These are phyloP conservation scores for Nemania sp. DNA, from an alignment of 2,329 filamentous ascomycete species.

Conservation along the genomic window DNA sequence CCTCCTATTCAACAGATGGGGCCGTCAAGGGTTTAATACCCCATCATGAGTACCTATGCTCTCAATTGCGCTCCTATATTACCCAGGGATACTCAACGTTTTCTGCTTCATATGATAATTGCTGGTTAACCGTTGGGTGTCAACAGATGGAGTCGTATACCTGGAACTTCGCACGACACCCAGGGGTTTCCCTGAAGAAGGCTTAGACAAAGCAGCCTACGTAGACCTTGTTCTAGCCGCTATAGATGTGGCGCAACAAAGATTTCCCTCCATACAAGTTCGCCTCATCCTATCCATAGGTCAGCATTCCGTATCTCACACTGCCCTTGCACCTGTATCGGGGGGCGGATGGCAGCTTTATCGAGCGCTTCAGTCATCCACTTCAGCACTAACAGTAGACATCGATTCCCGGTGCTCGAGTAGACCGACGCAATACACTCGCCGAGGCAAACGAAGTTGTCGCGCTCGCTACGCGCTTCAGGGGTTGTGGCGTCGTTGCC, in stretches of 20 bases:
- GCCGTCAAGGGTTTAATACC: too few species aligned
- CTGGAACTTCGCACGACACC: slow-evolving; percentile 83
- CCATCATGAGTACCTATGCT: too few species aligned
- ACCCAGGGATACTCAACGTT: neutral
- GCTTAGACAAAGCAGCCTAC: slow-evolving; percentile 66
- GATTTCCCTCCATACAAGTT: slow-evolving; percentile 54
- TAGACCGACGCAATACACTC: slow-evolving; percentile 68
- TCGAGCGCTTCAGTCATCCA: neutral
- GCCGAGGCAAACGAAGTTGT: slow-evolving; percentile 67
- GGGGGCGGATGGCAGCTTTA: neutral
- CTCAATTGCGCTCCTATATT: too few species aligned
- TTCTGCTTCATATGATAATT: neutral
- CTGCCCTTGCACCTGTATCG: neutral
- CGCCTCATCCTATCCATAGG: slow-evolving; percentile 68
- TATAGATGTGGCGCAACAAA: slow-evolving; percentile 49
- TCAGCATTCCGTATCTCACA: neutral
- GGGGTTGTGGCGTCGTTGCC: slow-evolving; percentile 64
- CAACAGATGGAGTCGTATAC: slow-evolving; percentile 70
- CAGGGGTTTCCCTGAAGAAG: slow-evolving; percentile 58
- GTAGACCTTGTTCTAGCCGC: slow-evolving; percentile 67
- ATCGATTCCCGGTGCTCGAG: slow-evolving; percentile 25
- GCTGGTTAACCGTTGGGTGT: neutral
- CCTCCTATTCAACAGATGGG: too few species aligned
- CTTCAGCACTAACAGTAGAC: neutral
- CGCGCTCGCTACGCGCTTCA: slow-evolving; percentile 62